Conservation (phyloP, 306 rosid species). For the Inga laurina region DNA sequence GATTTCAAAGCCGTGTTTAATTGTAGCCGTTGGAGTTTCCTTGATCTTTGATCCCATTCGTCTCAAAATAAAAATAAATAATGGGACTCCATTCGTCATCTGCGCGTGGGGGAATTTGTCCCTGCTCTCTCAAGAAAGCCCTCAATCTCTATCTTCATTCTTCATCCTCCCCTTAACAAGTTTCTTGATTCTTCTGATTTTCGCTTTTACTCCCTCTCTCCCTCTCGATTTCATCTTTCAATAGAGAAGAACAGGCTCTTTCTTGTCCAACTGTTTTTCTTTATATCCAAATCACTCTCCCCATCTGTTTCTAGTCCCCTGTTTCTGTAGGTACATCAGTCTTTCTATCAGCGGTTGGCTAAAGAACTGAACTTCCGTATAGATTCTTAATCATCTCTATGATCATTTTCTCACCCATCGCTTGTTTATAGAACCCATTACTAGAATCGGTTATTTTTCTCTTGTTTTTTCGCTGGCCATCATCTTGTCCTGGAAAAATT, state of each 20-base stretch:
- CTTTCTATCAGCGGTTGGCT: not conserved
- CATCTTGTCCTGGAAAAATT: not conserved
- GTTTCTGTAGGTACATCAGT: not conserved
- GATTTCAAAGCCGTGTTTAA: not conserved
- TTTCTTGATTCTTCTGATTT: constrained; percentile 21
- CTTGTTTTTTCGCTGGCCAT: not conserved
- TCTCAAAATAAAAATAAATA: not conserved
- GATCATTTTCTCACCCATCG: not conserved
- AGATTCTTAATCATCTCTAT: not conserved
- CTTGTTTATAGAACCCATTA: not conserved
- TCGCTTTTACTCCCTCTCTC: no score
- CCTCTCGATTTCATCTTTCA: not conserved
- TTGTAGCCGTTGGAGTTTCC: not conserved
- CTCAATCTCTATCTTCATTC: not conserved
- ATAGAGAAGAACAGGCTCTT: not conserved
- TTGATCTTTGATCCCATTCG: not conserved
- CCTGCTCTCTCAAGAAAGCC: not conserved
- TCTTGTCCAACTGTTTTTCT: not conserved
- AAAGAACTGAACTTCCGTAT: not conserved
- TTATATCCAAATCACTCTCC: not conserved
- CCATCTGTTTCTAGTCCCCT: not conserved
- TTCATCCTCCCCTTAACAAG: not conserved
- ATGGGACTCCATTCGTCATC: not conserved
- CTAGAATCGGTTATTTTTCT: constrained; percentile 7
- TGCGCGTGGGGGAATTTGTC: not conserved